Evolutionary conservation across 208 protist genomes (phyloP).

Genomic region (Crithidia bombi): DNA sequence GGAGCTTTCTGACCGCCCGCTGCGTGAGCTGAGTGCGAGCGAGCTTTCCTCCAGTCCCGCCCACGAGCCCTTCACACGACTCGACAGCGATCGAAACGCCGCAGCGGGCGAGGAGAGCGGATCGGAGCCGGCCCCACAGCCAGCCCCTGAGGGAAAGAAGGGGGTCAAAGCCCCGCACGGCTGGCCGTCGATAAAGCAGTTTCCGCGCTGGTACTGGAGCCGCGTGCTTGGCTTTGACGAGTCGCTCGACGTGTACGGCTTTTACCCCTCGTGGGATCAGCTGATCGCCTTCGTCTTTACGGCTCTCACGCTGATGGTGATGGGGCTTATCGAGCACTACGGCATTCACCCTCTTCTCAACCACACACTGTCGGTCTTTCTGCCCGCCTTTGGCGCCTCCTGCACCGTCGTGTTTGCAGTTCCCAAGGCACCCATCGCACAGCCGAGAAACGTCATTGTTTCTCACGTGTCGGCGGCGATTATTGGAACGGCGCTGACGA

Average conservation of each 20-base stretch:
- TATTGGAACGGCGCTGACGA: slow-evolving; percentile 50
- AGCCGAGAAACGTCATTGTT: slow-evolving; percentile 61
- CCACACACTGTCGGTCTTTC: slow-evolving; percentile 46
- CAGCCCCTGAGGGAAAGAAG: slow-evolving; percentile 9
- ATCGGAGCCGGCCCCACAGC: neutral
- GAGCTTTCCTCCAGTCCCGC: neutral
- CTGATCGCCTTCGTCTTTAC: slow-evolving; percentile 58
- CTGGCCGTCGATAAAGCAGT: slow-evolving; percentile 40
- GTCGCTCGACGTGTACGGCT: slow-evolving; percentile 53
- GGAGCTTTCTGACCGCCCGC: slow-evolving; percentile 25
- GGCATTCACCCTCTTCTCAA: slow-evolving; percentile 50
- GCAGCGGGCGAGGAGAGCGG: neutral
- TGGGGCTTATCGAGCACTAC: slow-evolving; percentile 67
- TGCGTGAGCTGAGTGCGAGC: slow-evolving; percentile 16
- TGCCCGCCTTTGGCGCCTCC: slow-evolving; percentile 65
- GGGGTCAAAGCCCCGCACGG: slow-evolving; percentile 30
- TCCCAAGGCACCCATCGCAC: slow-evolving; percentile 57
- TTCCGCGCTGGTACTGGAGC: slow-evolving; percentile 60
- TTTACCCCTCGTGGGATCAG: slow-evolving; percentile 52
- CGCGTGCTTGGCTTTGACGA: slow-evolving; percentile 64
- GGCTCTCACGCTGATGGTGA: slow-evolving; percentile 48
- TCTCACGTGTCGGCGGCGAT: slow-evolving; percentile 69
- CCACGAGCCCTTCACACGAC: slow-evolving; percentile 6
- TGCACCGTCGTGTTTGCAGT: slow-evolving; percentile 57
- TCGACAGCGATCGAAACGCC: slow-evolving; percentile 8